phyloP scores from a whole-genome alignment of 1,284 basidiomycete species.

The Sphaerobolus stellatus region DNA sequence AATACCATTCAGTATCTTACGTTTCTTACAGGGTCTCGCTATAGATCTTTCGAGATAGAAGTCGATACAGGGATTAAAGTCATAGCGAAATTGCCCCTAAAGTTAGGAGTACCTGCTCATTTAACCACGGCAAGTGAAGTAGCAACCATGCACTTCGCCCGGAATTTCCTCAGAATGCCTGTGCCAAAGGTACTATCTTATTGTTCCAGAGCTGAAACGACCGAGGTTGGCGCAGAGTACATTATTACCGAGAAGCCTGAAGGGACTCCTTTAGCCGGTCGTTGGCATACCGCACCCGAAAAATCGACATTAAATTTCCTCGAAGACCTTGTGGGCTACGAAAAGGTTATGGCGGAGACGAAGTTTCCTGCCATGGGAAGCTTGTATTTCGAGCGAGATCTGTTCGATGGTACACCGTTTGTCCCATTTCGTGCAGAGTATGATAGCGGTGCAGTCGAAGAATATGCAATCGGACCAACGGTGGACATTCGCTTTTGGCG shows the following conservation, averaged over 20 bases:
- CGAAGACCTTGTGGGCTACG: neutral
- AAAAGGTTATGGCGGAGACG: neutral
- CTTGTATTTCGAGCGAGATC: neutral
- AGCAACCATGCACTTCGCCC: neutral
- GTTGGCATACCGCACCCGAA: neutral
- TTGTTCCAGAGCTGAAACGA: neutral
- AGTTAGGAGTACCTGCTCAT: neutral
- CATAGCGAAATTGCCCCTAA: neutral
- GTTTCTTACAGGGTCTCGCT: neutral
- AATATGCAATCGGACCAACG: neutral
- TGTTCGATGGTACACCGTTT: neutral
- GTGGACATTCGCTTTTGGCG: neutral
- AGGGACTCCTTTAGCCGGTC: neutral
- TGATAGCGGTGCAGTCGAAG: neutral
- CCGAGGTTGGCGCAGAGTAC: neutral
- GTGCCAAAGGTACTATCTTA: neutral
- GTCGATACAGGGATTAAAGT: neutral
- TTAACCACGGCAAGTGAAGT: neutral
- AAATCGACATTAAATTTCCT: neutral
- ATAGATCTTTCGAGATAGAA: neutral
- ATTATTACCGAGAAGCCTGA: neutral
- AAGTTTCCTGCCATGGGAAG: neutral
- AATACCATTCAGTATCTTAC: neutral
- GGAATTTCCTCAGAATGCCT: neutral
- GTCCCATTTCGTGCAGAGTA: neutral